Percentiles rank a stretch among this genome's conserved stretches.
Evolutionary conservation across 257 asterid species (phyloP).

Genomic region (Vinca minor): DNA sequence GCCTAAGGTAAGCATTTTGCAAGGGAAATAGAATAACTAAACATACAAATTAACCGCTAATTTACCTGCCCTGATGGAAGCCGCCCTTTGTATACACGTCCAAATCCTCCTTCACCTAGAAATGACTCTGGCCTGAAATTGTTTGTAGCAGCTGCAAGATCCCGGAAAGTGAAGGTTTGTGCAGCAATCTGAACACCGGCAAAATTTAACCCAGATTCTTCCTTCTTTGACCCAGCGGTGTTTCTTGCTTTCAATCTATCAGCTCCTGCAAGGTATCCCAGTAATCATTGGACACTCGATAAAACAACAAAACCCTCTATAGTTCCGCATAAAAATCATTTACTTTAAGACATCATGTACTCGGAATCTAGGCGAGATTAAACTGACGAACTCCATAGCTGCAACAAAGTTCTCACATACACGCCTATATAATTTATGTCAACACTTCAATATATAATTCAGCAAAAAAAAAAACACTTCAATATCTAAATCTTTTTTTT

Average conservation of each 20-base stretch:
- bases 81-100: constrained; percentile 79
- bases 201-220: constrained; percentile 37
- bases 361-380: not conserved
- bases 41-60: not conserved
- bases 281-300: constrained; percentile 12
- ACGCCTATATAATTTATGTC: not conserved
- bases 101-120: constrained; percentile 97
- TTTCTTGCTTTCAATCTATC: constrained; percentile 67
- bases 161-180: constrained; percentile 91
- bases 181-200: constrained; percentile 86
- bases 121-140: constrained; percentile 81
- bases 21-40: not conserved
- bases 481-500: no score
- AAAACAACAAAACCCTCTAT: constrained; percentile 8
- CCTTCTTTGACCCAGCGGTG: constrained; percentile 48
- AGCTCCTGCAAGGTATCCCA: constrained; percentile 44
- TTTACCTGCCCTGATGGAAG: constrained; percentile 79
- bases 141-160: constrained; percentile 81
- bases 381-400: not conserved
- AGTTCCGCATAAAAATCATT: not conserved
- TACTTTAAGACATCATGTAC: not conserved
- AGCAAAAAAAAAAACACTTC: no score
- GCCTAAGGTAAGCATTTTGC: not conserved
- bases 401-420: not conserved
- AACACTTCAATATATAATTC: no score